phyloP scores from a whole-genome alignment of 73 alveolate species.

The Effrenium voratum region DNA sequence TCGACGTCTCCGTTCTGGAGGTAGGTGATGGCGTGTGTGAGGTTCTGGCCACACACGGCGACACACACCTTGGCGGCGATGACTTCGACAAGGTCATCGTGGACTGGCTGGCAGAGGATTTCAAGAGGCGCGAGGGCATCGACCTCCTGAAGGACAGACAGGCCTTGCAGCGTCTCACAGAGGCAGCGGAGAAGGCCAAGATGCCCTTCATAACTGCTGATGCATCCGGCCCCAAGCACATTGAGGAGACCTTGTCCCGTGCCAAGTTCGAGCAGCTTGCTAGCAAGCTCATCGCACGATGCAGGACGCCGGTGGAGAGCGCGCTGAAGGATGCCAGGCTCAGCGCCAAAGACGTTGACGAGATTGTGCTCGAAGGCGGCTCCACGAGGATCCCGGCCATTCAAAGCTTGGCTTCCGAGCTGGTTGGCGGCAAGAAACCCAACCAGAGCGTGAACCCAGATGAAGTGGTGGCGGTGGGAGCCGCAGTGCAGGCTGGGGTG shows the following conservation, averaged over 20 bases:
- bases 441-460: constrained; percentile 98
- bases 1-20: constrained; percentile 98
- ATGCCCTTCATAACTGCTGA: constrained; percentile 98
- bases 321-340: constrained; percentile 98
- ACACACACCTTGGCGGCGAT: constrained; percentile 99
- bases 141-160: constrained; percentile 96
- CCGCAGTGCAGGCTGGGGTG: constrained; percentile 97
- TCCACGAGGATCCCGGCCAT: constrained; percentile 95
- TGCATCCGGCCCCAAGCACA: constrained; percentile 97
- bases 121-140: constrained; percentile 85
- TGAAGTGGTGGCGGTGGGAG: constrained; percentile 97
- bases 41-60: constrained; percentile 99
- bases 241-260: constrained; percentile 96
- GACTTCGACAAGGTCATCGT: constrained; percentile 98
- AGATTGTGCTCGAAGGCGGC: constrained; percentile 97
- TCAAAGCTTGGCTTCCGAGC: constrained; percentile 96
- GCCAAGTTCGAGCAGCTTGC: constrained; percentile 96
- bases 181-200: constrained; percentile 99
- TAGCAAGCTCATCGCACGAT: constrained; percentile 96
- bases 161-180: constrained; percentile 97
- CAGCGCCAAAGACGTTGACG: constrained; percentile 97
- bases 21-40: constrained; percentile 98
- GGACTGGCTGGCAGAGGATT: constrained; percentile 97
- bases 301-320: constrained; percentile 96
- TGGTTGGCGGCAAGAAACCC: constrained; percentile 98